Evolutionary conservation across 148 eudicot genomes (phyloP), one percentile per base, ranked within the genome.

Genomic region (Silene latifolia): DNA sequence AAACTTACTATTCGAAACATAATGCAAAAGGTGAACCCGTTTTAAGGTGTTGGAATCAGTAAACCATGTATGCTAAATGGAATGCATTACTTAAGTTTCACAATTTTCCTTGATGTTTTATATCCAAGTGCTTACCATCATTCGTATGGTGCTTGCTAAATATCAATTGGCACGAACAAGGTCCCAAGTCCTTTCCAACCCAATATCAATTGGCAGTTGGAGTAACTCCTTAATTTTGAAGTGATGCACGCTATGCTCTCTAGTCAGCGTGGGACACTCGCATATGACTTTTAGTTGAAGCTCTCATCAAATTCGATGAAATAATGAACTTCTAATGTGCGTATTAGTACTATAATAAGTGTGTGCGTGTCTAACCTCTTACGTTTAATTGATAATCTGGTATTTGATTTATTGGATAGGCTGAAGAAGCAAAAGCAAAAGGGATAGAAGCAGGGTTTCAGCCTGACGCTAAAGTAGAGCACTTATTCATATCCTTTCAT

Each of bases 371-470:
- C 20, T 5, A 42, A 66, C 63, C 23, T 12, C 53, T 54, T 19
- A 13, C 19, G 25, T 58, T 3, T 15, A 29, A 14, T 19, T 42
- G 47, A 39, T 56, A 67, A 29, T 7, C 12, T 46, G 7, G 51
- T 46, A 46, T 46, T 46, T 46, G 51, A 46, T 46, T 46, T 46
- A 46, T 46, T 71, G 77, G 76, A 18, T 81, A 94, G 98, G 77
- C 85, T 77, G 97, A 94, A 82, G 92, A 90, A 73, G 91, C 96
- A 62, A 92, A 84, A 82, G 88, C 81, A 60, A 86, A 80, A 74
- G 98, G 98, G 60, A 61, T 94, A 56, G 98, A 94, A 70, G 67
- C 84, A 27, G 97, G 82, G 80, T 90, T 94, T 82, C 88, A 81
- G 35, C 89, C 98, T 14, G 98, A 92, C 81, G 87, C 81, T 6